phyloP scores from a whole-genome alignment of 371 early-diverging fungal species.

The Apophysomyces trapeziformis region DNA sequence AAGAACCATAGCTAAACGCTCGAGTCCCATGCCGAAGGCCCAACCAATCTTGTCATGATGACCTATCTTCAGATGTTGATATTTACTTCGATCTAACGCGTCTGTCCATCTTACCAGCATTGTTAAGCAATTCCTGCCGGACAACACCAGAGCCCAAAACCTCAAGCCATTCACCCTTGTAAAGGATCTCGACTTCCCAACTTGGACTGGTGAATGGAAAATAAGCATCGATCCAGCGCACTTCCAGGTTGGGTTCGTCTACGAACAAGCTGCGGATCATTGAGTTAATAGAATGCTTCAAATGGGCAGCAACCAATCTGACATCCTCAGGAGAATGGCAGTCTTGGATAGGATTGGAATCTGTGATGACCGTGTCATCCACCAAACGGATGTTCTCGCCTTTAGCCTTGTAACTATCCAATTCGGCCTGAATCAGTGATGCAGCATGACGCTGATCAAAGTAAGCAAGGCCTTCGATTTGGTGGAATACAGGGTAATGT shows the following conservation, averaged over 20 bases:
- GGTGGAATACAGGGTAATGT: constrained; percentile 98
- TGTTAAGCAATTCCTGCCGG: constrained; percentile 80
- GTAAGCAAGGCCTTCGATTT: constrained; percentile 91
- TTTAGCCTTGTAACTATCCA: constrained; percentile 20
- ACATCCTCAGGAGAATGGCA: constrained; percentile 58
- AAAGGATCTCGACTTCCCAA: constrained; percentile 96
- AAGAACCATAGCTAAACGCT: constrained; percentile 96
- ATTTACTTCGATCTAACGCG: neutral
- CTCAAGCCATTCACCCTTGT: constrained; percentile 95
- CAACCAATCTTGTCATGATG: constrained; percentile 84
- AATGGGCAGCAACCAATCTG: constrained; percentile 63
- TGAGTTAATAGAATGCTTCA: constrained; percentile 80
- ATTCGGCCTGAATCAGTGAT: constrained; percentile 24
- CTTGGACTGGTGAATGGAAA: constrained; percentile 97
- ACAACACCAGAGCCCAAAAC: constrained; percentile 95
- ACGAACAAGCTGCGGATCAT: constrained; percentile 78
- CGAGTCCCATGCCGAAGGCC: constrained; percentile 97
- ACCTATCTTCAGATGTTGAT: constrained; percentile 31
- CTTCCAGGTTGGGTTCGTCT: constrained; percentile 68
- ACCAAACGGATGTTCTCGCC: constrained; percentile 51
- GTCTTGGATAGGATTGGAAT: constrained; percentile 62
- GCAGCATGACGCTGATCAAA: constrained; percentile 43
- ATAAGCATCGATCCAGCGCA: constrained; percentile 95
- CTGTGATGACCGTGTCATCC: constrained; percentile 60
- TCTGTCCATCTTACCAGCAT: constrained; percentile 54